Evolutionary conservation across 2,329 filamentous ascomycete genomes (phyloP), one percentile per base, ranked within the genome.

Genomic region (Xylogone sp.): DNA sequence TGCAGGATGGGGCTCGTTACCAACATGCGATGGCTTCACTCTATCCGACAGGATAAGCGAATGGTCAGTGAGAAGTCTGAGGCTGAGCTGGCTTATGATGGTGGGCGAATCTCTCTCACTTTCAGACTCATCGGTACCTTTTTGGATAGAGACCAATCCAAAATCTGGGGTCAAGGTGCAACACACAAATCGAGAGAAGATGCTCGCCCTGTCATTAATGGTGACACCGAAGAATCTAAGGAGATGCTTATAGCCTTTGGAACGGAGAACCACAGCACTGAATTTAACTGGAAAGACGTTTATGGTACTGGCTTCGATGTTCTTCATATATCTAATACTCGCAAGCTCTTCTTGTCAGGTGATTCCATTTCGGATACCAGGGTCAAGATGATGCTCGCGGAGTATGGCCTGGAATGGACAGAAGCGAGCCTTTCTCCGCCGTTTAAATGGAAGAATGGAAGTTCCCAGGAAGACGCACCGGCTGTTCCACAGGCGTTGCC

Each of bases 111-210:
- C 65, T 95, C 89, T 45, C 76, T 99, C 31, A 99, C 94, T 0
- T 97, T 99, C 67, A 81, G 94, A 43, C 78, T 83, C 21, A 97
- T 99, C 57, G 90, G 84, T 2, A 99, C 94, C 0, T 97, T 90
- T 64, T 70, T 96, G 43, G 76, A 86, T 59, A 72, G 75, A 3
- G 75, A 82, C n/a, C 76, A 80, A 39, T 74, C 74, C 24, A 71
- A 71, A 2, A 96, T 99, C 50, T 97, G 92, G 93, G 94, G 94
- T 13, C 92, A 97, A 69, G 94, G 94, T 2, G 93, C 92, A 0
- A 82, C 79, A 1, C 74, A 73, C 6, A 96, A 96, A 71, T 75
- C 73, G 0, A 75, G 75, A 21, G 75, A 75, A 0, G 70, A 74
- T 1, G 90, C 91, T 0, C 71, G 73, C 1, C 61, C 73, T 0